These are phyloP conservation scores for Blastobotrys petasosporus DNA, from an alignment of 1,139 yeast genomes.

Conservation along the genomic window DNA sequence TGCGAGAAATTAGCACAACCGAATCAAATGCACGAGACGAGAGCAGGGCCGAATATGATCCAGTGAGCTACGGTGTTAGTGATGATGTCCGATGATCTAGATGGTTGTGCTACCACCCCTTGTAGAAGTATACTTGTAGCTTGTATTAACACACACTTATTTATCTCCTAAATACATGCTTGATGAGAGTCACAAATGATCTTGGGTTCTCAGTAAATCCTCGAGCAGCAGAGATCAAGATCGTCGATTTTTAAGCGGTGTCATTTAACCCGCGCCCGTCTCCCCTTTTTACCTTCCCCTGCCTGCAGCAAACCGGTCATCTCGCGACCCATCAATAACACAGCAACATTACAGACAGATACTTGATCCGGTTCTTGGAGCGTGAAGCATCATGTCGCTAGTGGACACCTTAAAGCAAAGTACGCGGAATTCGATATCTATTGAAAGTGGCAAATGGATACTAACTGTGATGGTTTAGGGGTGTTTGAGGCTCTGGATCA, in stretches of 20 bases:
- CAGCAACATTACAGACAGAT: neutral
- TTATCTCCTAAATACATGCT: too few species aligned
- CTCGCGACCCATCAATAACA: neutral
- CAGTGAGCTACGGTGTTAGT: slow-evolving; percentile 40
- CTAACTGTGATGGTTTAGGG: slow-evolving; percentile 15
- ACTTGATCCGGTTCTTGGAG: neutral
- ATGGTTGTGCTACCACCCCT: too few species aligned
- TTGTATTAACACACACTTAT: too few species aligned
- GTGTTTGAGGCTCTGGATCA: slow-evolving; percentile 30
- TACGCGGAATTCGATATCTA: slow-evolving; percentile 15
- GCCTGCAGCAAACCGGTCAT: slow-evolving; percentile 1
- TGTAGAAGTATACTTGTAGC: too few species aligned
- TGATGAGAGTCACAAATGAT: too few species aligned
- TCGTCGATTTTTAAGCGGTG: too few species aligned
- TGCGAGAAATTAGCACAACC: slow-evolving; percentile 68
- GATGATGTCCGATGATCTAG: slow-evolving; percentile 8
- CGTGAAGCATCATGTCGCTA: slow-evolving; percentile 13
- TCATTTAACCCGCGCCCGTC: too few species aligned
- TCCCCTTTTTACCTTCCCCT: neutral
- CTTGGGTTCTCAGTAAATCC: too few species aligned
- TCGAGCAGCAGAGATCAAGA: too few species aligned
- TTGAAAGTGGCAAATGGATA: neutral
- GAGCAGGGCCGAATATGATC: slow-evolving; percentile 64
- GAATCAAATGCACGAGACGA: slow-evolving; percentile 67
- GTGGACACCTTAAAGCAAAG: slow-evolving; percentile 21